Evolutionary conservation across 768 basidiomycete species (phyloP), one percentile per base, ranked within the genome.

Genomic region (Mrakia frigida): DNA sequence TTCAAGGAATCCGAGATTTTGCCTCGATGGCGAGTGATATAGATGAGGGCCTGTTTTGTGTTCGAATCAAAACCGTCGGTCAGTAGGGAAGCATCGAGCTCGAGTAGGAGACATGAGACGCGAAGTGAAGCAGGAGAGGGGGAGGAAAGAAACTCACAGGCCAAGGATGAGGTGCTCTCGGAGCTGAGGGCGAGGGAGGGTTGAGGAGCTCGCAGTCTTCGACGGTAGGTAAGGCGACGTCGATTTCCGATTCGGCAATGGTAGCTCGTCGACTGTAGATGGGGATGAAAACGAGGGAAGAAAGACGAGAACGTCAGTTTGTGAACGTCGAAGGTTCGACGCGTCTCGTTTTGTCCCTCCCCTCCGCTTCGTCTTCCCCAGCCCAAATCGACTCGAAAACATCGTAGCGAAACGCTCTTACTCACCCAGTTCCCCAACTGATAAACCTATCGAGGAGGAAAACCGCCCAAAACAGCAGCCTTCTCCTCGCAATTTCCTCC

Each of bases 401-500:
- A n/a, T 9, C 43, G 18, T 46, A 46, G 31, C 21, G 43, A 31
- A 52, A 23, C 14, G 59, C 9, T 6, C 41, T 7, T n/a, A 33
- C 75, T 37, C 61, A 41, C 21, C 75, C 75, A 21, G 75, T 77
- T 3, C 75, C 75, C 52, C 56, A 74, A 35, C 46, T 70, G 65
- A 70, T 70, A 33, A 74, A 65, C 21, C 77, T 53, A 41, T 78
- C 77, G n/a, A 74, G n/a, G 33, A 74, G 69, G 37, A 78, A 78
- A n/a, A 78, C 77, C 35, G 59, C 43, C 76, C 76, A 77, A 37
- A 77, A 77, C 18, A 77, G 56, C 37, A 77, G 52, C 9, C 76
- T 60, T 7, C 71, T n/a, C 11, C 63, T 60, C 33, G 76, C 76
- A 28, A 71, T 63, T 52, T 77, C 76, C 23, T 67, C 43, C 35